phyloP scores from a whole-genome alignment of 371 early-diverging fungal genomes.

The Circinella umbellata region DNA sequence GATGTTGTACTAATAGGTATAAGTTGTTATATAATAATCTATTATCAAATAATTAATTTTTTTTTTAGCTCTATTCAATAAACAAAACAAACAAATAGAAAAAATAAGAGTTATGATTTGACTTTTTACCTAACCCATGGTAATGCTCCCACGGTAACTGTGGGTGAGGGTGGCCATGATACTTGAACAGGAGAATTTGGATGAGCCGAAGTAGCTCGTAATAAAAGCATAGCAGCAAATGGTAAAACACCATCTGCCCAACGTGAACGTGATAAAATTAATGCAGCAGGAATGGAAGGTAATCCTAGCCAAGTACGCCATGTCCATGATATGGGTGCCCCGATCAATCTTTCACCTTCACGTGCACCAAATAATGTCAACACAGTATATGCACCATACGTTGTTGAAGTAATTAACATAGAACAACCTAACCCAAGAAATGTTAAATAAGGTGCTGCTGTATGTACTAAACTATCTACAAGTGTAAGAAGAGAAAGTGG shows the following conservation, averaged over 20 bases:
- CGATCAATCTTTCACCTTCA: slow-evolving; percentile 69
- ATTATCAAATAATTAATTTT: background rate
- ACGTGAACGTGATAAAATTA: slow-evolving; percentile 62
- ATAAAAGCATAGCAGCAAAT: slow-evolving; percentile 33
- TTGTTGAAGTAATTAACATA: slow-evolving; percentile 63
- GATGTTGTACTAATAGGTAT: slow-evolving; percentile 31
- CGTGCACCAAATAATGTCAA: slow-evolving; percentile 70
- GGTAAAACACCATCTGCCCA: slow-evolving; percentile 45
- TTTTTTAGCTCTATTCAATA: background rate
- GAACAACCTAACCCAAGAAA: slow-evolving; percentile 68
- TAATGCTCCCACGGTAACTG: slow-evolving; percentile 56
- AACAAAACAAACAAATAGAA: too few relatives aligned
- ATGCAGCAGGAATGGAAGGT: slow-evolving; percentile 66
- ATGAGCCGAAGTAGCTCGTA: slow-evolving; percentile 27
- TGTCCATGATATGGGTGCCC: slow-evolving; percentile 63
- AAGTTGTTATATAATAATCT: slow-evolving; percentile 60
- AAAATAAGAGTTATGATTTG: slow-evolving; percentile 16
- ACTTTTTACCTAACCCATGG: slow-evolving; percentile 56
- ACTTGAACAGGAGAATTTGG: slow-evolving; percentile 43
- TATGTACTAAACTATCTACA: slow-evolving; percentile 61
- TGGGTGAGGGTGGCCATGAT: slow-evolving; percentile 61
- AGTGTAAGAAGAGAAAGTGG: slow-evolving; percentile 54
- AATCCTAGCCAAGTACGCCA: slow-evolving; percentile 73
- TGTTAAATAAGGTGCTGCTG: slow-evolving; percentile 67
- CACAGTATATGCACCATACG: slow-evolving; percentile 75